Base-by-base conservation (phyloP, 2,329 filamentous ascomycete species). In the Diplodia seriata region DNA sequence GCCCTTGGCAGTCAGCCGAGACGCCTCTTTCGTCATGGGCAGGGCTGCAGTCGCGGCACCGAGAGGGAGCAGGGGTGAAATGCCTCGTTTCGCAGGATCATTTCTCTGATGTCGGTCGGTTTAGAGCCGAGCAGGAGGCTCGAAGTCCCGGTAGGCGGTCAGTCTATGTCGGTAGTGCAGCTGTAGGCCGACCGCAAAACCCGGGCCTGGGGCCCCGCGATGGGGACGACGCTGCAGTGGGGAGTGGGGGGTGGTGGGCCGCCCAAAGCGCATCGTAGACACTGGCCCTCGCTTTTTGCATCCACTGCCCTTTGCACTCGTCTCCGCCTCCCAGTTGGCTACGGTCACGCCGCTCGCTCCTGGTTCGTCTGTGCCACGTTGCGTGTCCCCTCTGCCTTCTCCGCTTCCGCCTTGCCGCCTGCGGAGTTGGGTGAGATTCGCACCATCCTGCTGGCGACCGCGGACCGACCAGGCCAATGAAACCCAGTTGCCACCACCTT, bases 1-100 rank as follows among this genome's bases (percentile, higher is more conserved):
- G 40, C 55, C 31, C 59, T 63, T 63, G 59, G 59, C 59, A 26
- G 31, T 51, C 43, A 63, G 59, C 59, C 59, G 59, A 63, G 36
- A 18, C 59, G 59, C 59, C 59, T 49, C 59, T 51, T 51, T 51
- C 50, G 59, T 63, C 59, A 63, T 63, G 59, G 9, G 31, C 59
- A 63, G 31, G 43, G 43, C 59, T 38, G 43, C 33, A 26, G 15
- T 49, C 40, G 26, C 40, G 18, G 33, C 15, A 8, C 59, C 43
- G 20, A 61, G 56, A 33, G 38, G 8, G 38, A 26, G 38, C 55
- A 23, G 12, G 12, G 55, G 14, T 49, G 57, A 36, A 43, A 26
- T 62, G 57, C 57, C 56, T 43, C 38, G 38, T 29, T 29, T n/a
- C 33, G n/a, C 36, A 20, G 7, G 36, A 12, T 38, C 18, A 26